Conservation (phyloP, 257 asterid species). For the Primulina eburnea region DNA sequence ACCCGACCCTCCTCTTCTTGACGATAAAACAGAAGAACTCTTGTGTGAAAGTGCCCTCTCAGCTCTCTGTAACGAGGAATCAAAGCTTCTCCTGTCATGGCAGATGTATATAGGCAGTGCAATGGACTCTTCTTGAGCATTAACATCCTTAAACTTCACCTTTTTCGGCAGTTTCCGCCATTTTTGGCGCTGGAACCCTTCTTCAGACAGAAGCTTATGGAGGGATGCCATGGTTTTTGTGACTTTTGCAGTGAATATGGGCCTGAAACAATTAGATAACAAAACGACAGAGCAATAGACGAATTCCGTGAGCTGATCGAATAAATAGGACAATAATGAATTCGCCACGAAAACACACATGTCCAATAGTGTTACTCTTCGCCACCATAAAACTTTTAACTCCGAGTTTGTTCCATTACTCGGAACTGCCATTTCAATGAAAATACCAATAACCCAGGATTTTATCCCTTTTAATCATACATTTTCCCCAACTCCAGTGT, state of each 20-base stretch:
- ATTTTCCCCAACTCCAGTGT: background rate
- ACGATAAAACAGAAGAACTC: conserved; percentile 22
- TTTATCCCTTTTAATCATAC: background rate
- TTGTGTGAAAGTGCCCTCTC: background rate
- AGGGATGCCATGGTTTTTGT: conserved; percentile 54
- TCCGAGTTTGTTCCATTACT: background rate
- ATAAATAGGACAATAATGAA: background rate
- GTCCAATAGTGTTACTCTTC: background rate
- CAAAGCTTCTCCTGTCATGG: conserved; percentile 57
- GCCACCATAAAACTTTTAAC: no score
- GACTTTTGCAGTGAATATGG: conserved; percentile 24
- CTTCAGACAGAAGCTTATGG: conserved; percentile 60
- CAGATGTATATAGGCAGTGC: conserved; percentile 68
- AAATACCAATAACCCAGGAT: background rate
- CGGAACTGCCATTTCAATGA: background rate
- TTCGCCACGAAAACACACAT: background rate
- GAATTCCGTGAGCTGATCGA: background rate
- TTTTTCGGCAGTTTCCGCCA: conserved; percentile 36
- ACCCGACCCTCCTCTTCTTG: conserved; percentile 36
- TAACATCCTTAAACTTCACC: conserved; percentile 46
- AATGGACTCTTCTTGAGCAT: conserved; percentile 37
- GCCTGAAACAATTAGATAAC: conserved; percentile 1
- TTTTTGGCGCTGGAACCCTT: conserved; percentile 45
- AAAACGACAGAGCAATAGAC: conserved; percentile 1
- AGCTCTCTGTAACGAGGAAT: conserved; percentile 30